Conservation (phyloP, 768 basidiomycete species). For the Pholiota molesta region DNA sequence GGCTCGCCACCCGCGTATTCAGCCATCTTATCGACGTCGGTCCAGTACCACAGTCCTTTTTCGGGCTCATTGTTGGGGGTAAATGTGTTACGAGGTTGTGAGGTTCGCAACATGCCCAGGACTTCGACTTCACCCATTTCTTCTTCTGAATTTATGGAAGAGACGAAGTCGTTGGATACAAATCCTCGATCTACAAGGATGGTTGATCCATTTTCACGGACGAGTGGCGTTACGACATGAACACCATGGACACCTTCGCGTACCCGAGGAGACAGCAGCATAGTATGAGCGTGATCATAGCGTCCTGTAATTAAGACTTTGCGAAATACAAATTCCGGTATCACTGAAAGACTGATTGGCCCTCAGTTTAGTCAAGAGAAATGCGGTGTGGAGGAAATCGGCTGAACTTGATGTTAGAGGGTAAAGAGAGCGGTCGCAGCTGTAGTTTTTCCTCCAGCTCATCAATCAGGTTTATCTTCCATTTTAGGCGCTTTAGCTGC, state of each 20-base stretch:
- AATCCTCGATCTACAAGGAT: conserved; percentile 94
- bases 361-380: conserved; percentile 20
- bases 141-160: conserved; percentile 30
- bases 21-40: conserved; percentile 81
- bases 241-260: conserved; percentile 87
- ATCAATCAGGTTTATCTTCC: conserved; percentile 94
- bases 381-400: conserved; percentile 16
- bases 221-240: conserved; percentile 85
- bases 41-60: conserved; percentile 90
- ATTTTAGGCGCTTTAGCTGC: conserved; percentile 92
- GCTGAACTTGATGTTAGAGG: conserved; percentile 78
- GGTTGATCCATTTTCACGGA: conserved; percentile 79
- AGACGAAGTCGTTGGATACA: conserved; percentile 57
- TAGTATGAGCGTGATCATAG: conserved; percentile 78
- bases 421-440: conserved; percentile 75
- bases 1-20: conserved; percentile 72
- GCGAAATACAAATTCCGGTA: conserved; percentile 90
- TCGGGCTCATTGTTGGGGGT: conserved; percentile 87
- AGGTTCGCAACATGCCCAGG: conserved; percentile 85
- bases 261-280: conserved; percentile 86
- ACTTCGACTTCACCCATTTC: conserved; percentile 69
- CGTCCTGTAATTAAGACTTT: conserved; percentile 78
- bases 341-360: conserved; percentile 55
- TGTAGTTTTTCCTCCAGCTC: conserved; percentile 90
- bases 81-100: conserved; percentile 74